Evolutionary conservation across 345 rosid species (phyloP), one percentile per base, ranked within the genome.

Genomic region (Angophora floribunda): DNA sequence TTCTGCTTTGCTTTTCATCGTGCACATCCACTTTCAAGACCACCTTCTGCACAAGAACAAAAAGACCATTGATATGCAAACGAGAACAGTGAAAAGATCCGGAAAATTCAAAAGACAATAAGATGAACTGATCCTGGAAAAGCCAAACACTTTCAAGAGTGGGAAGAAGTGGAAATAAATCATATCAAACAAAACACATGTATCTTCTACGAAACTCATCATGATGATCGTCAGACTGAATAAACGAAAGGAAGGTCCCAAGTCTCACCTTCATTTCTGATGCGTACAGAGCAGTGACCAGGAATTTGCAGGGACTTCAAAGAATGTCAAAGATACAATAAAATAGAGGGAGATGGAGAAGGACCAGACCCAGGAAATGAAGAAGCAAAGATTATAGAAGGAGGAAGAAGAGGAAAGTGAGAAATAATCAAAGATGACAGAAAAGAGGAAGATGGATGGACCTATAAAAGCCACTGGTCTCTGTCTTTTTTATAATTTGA

Each of bases 11-110:
- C 92, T 90, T 85, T 93, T 94, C 94, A 79, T 92, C 96, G 41
- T 91, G 91, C 50, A 94, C 87, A 85, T 92, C 89, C 88, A 95
- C 75, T 90, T 91, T 94, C 93, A 95, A 70, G 3, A 95, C 96
- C 85, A 95, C 88, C 92, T 95, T 97, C 98, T 97, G 94, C 87
- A 86, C 67, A 44, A 90, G 52, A 61, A 82, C 80, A 57, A 21
- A 65, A 75, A 51, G 45, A 51, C 14, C 16, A 9, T 51, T 53
- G 36, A 22, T 44, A 32, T 7, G 59, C 45, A 59, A 57, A 87
- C 45, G 61, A 57, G 44, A 32, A 50, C 26, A 63, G 51, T 79
- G 9, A 17, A 19, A 44, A 14, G 70, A 85, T 28, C 7, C 28
- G 49, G 10, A 75, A 75, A 75, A 22, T 26, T 41, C 84, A 41